A percentile compares a stretch with the other conserved stretches of the same genome.
These are phyloP conservation scores for Mycena rebaudengoi DNA, from an alignment of 768 basidiomycete species.

Conservation along the genomic window DNA sequence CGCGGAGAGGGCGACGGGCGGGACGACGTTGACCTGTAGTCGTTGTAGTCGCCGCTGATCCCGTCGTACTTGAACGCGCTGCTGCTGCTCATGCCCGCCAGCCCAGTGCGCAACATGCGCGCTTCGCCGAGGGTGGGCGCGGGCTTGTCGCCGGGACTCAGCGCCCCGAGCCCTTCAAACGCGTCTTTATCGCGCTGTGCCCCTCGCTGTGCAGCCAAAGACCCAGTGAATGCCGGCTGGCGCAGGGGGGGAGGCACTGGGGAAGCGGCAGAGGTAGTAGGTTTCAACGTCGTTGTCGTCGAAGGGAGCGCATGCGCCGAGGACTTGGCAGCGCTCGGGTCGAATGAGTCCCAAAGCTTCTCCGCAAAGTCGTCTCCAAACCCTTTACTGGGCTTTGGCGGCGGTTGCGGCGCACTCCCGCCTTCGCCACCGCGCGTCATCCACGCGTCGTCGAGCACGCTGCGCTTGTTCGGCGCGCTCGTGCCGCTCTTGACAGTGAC, in stretches of 20 bases:
- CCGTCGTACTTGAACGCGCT: slow-evolving; percentile 19
- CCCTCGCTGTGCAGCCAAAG: slow-evolving; percentile 11
- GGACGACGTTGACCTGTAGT: slow-evolving; percentile 31
- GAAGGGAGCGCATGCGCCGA: slow-evolving; percentile 1
- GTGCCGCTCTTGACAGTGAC: slow-evolving; percentile 38
- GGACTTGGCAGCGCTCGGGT: slow-evolving; percentile 33
- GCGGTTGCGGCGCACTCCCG: slow-evolving; percentile 30
- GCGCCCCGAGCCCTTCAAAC: slow-evolving; percentile 76
- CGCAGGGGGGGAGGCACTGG: slow-evolving; percentile 27
- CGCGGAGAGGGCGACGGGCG: slow-evolving; percentile 49
- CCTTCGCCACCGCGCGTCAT: slow-evolving; percentile 37
- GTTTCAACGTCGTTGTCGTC: slow-evolving; percentile 29
- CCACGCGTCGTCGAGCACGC: slow-evolving; percentile 50
- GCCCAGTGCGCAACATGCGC: slow-evolving; percentile 72
- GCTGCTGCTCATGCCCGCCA: slow-evolving; percentile 59
- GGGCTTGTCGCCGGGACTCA: slow-evolving; percentile 51
- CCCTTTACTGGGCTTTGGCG: slow-evolving; percentile 40
- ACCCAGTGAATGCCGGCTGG: slow-evolving; percentile 40
- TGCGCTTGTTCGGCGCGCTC: slow-evolving; percentile 21
- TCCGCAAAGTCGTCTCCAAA: slow-evolving; percentile 78
- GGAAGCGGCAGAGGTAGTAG: slow-evolving; percentile 7
- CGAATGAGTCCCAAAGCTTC: slow-evolving; percentile 63
- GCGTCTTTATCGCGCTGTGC: slow-evolving; percentile 64
- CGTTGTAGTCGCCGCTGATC: slow-evolving; percentile 40
- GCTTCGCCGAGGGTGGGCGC: slow-evolving; percentile 81